Conservation (phyloP, 2,329 filamentous ascomycete species). For the Cryphonectria naterciae region DNA sequence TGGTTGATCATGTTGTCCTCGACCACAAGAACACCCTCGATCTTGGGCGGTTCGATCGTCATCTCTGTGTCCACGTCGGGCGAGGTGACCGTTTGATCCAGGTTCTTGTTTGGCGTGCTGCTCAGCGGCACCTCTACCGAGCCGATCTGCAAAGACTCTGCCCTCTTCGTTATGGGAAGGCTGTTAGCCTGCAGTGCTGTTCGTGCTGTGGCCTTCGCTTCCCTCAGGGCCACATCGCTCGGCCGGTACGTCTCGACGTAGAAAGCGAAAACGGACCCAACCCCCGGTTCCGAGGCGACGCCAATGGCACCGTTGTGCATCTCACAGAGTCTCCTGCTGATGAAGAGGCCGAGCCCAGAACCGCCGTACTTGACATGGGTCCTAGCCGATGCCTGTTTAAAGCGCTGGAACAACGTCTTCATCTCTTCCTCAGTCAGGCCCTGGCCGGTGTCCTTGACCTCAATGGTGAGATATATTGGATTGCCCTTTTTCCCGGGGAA, state of each 20-base stretch:
- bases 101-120: slow-evolving; percentile 22
- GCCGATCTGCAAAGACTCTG: slow-evolving; percentile 28
- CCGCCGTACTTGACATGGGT: slow-evolving; percentile 77
- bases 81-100: slow-evolving; percentile 11
- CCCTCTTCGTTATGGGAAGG: slow-evolving; percentile 30
- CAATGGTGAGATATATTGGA: slow-evolving; percentile 69
- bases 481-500: slow-evolving; percentile 42
- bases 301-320: slow-evolving; percentile 81
- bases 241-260: slow-evolving; percentile 65
- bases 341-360: slow-evolving; percentile 75
- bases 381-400: slow-evolving; percentile 72
- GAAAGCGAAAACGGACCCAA: slow-evolving; percentile 77
- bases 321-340: slow-evolving; percentile 78
- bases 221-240: slow-evolving; percentile 43
- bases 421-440: slow-evolving; percentile 70
- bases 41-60: slow-evolving; percentile 31
- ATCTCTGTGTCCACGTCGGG: slow-evolving; percentile 17
- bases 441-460: slow-evolving; percentile 77
- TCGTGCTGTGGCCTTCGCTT: slow-evolving; percentile 45
- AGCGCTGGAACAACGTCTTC: slow-evolving; percentile 72
- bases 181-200: slow-evolving; percentile 37
- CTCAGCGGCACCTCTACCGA: slow-evolving; percentile 28
- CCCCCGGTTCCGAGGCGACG: slow-evolving; percentile 67
- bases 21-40: slow-evolving; percentile 56
- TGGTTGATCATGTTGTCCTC: slow-evolving; percentile 67